These are phyloP conservation scores for Lipomyces orientalis DNA, from an alignment of 805 yeast genomes.

Conservation along the genomic window DNA sequence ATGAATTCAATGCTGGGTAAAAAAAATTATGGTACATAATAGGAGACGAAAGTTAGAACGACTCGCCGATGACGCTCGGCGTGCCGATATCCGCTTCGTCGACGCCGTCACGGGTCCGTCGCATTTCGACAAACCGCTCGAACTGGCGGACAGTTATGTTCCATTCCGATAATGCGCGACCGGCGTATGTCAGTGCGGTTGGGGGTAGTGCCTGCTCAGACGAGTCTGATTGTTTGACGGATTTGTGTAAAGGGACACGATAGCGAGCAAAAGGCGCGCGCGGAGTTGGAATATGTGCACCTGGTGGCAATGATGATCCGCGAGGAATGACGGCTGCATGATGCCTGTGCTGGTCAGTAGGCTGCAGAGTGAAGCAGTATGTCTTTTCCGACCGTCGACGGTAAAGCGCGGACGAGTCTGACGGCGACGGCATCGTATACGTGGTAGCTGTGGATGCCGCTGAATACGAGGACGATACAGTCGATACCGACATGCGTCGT, in stretches of 20 bases:
- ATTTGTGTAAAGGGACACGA: background rate
- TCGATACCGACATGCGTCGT: background rate
- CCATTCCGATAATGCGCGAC: slow-evolving; percentile 51
- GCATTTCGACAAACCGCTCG: slow-evolving; percentile 46
- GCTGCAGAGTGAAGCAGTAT: slow-evolving; percentile 30
- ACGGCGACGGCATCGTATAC: background rate
- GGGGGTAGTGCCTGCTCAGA: background rate
- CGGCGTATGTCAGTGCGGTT: slow-evolving; percentile 45
- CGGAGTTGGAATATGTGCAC: slow-evolving; percentile 23
- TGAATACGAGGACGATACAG: background rate
- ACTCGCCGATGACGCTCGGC: slow-evolving; percentile 49
- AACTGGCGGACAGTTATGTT: slow-evolving; percentile 45
- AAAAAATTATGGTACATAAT: background rate
- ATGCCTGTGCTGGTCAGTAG: slow-evolving; percentile 19
- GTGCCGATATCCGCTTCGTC: slow-evolving; percentile 44
- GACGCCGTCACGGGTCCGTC: slow-evolving; percentile 40
- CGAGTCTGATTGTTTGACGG: background rate
- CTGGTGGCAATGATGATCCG: background rate
- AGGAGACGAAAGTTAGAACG: background rate
- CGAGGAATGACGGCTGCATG: background rate
- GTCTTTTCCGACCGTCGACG: slow-evolving; percentile 17
- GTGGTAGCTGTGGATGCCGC: background rate
- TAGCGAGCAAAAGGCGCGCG: slow-evolving; percentile 20
- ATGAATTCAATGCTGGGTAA: background rate
- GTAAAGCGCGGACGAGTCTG: background rate